Base-by-base conservation (phyloP, 2,329 filamentous ascomycete genomes). In the Pseudovirgaria hyperparasitica region DNA sequence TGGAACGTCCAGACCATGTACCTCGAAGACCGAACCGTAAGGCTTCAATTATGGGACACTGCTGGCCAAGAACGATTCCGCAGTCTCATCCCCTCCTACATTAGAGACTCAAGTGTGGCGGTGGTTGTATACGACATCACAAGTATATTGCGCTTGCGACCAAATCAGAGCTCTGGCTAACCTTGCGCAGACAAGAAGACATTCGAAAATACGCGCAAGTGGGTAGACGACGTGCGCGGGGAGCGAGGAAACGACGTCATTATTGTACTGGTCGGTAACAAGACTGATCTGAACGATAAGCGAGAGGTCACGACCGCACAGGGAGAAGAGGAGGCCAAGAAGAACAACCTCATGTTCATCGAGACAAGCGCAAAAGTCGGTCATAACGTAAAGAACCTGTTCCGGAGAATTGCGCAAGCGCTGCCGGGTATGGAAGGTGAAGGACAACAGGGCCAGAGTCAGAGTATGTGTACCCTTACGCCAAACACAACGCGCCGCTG, bases 91-190 rank as follows among this genome's bases (percentile, higher is more conserved):
- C 92, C 92, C 29, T 94, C 85, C 13, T 98, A 98, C 62, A 98
- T 98, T 49, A 84, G 92, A 46, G 92, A 98, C 64, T 93, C 84
- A 13, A 92, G 81, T 50, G 92, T 98, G 27, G 92, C 92, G 13
- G 92, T 98, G 18, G 92, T 98, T 18, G 90, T 98, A 34, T 98
- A 98, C 62, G 90, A 98, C 57, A 92, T 98, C 50, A 93, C 85
- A 33, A 93, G 76, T 81, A 61, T 34, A 62, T 41, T 15, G 10
- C 34, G 29, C 19, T 16, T n/a, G 11, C 12, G 10, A 4, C 12
- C 20, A 10, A n/a, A 10, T 21, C 16, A 16, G 4, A 23, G 11
- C 15, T 8, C 11, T 19, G 9, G 9, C 30, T 26, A 12, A 26
- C 25, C 26, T 30, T 21, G 32, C 30, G 18, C 43, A 82, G 76